phyloP scores from a whole-genome alignment of 495 filamentous ascomycete genomes.

The Talaromyces wortmannii region DNA sequence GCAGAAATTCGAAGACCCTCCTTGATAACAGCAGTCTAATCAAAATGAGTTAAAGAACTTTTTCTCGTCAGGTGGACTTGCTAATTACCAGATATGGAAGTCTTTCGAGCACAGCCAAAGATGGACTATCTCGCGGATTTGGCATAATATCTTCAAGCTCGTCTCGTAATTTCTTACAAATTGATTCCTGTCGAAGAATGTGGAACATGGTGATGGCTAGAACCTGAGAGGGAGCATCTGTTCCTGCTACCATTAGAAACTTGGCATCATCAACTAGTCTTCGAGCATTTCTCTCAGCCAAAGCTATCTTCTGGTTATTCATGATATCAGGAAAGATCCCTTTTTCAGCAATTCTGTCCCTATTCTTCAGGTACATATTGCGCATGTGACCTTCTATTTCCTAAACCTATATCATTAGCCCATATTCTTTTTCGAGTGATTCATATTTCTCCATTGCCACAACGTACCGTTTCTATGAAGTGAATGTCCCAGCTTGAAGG shows the following conservation, averaged over 20 bases:
- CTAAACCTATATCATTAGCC: background rate
- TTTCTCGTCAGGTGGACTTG: background rate
- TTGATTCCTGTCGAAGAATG: constrained; percentile 13
- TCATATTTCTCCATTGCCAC: background rate
- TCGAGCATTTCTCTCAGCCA: constrained; percentile 18
- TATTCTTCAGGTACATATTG: background rate
- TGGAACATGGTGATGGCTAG: constrained; percentile 20
- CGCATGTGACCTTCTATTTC: background rate
- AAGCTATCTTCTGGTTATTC: constrained; percentile 4
- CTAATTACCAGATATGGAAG: constrained; percentile 25
- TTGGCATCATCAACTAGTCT: constrained; percentile 30
- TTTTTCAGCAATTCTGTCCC: background rate
- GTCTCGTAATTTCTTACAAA: constrained; percentile 7
- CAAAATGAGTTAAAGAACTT: background rate
- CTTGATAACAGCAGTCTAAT: constrained; percentile 42
- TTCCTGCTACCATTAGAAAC: constrained; percentile 28
- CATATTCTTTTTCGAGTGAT: background rate
- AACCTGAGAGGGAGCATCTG: constrained; percentile 15
- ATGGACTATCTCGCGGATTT: background rate
- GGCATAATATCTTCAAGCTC: constrained; percentile 15
- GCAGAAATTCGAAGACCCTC: constrained; percentile 48
- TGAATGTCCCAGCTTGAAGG: background rate
- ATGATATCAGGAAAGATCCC: constrained; percentile 23
- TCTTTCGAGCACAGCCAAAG: constrained; percentile 14
- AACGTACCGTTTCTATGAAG: background rate